Conservation (phyloP, 73 alveolate species). For the Tetrahymena borealis region DNA sequence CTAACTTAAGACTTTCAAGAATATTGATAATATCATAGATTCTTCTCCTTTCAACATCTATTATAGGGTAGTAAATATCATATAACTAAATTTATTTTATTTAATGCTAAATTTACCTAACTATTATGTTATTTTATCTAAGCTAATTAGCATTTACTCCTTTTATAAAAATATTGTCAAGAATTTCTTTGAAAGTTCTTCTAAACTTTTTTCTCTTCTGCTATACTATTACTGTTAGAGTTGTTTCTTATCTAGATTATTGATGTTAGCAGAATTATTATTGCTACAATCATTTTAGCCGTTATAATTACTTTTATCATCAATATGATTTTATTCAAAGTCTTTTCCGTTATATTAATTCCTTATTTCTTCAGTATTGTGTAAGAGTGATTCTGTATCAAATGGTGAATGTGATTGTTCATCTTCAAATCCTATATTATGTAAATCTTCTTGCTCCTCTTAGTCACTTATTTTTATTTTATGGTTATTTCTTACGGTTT, state of each 20-base stretch:
- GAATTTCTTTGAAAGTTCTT: slow-evolving; percentile 67
- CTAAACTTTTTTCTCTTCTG: slow-evolving; percentile 74
- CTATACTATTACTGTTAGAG: slow-evolving; percentile 4
- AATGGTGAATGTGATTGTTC: background rate
- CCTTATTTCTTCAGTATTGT: background rate
- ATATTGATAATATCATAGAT: slow-evolving; percentile 77
- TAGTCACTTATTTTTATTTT: background rate
- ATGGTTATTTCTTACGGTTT: background rate
- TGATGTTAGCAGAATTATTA: too few relatives aligned
- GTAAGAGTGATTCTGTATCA: background rate
- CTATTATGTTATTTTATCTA: slow-evolving; percentile 55
- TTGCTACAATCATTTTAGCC: background rate
- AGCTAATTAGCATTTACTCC: slow-evolving; percentile 33
- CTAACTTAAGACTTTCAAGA: slow-evolving; percentile 61
- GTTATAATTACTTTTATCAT: background rate
- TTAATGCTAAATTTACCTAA: slow-evolving; percentile 13
- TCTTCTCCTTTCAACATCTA: slow-evolving; percentile 66
- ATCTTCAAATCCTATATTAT: background rate
- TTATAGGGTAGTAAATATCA: background rate
- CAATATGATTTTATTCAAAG: background rate
- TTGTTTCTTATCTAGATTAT: background rate
- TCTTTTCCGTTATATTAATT: background rate
- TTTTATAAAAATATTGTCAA: slow-evolving; percentile 35
- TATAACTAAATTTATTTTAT: background rate
- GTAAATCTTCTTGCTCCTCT: background rate